Conservation (phyloP, 2,329 filamentous ascomycete genomes). For the Periglandula ipomoeae region DNA sequence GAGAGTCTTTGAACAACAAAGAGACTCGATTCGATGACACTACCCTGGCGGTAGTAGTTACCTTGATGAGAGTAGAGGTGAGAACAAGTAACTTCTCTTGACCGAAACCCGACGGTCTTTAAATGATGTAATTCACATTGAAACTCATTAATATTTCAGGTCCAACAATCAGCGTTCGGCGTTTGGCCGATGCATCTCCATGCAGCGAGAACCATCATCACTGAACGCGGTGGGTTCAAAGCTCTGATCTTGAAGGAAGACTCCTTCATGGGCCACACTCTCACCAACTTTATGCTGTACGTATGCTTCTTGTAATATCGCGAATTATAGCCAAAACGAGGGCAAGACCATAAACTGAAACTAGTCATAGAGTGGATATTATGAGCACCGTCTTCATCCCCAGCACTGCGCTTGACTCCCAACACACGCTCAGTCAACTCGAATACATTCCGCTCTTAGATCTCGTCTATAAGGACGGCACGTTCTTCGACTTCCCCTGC, state of each 20-base stretch:
- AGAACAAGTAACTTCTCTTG: background rate
- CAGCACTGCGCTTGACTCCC: background rate
- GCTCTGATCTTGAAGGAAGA: background rate
- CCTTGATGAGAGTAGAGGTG: conserved; percentile 7
- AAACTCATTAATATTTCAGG: background rate
- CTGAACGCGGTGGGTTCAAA: conserved; percentile 3
- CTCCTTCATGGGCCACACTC: background rate
- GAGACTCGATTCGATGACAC: conserved; percentile 5
- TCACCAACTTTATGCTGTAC: conserved; percentile 8
- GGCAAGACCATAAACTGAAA: too few species aligned
- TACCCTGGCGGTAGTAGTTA: conserved; percentile 4
- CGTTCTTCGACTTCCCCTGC: conserved; percentile 2
- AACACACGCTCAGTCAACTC: background rate
- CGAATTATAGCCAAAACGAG: background rate
- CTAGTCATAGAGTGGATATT: conserved; percentile 2
- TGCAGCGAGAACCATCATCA: conserved; percentile 9
- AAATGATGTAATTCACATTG: too few species aligned
- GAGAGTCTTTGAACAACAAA: conserved; percentile 4
- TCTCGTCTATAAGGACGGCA: background rate
- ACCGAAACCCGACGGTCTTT: too few species aligned
- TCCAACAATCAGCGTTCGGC: conserved; percentile 12
- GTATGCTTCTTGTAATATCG: background rate
- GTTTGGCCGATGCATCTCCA: conserved; percentile 9
- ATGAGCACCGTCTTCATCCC: conserved; percentile 2
- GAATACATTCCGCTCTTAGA: background rate